A percentile compares a stretch with the other conserved stretches of the same genome.
Conservation (phyloP, 768 basidiomycete species). For the Ramaria sp. region DNA sequence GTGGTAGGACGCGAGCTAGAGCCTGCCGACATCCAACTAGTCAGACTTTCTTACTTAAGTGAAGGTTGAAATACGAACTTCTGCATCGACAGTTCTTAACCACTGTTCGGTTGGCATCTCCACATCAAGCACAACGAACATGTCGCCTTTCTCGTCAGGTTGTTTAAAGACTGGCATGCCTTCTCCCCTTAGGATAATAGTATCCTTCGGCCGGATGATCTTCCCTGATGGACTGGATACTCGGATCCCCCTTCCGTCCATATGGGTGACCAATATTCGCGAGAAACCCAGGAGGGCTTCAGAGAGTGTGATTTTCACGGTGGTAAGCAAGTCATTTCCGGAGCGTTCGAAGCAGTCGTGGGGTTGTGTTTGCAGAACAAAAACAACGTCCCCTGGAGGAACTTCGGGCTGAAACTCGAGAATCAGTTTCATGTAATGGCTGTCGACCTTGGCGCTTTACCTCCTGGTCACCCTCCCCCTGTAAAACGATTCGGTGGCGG, state of each 20-base stretch:
- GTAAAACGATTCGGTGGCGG: conserved; percentile 73
- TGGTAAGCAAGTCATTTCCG: conserved; percentile 70
- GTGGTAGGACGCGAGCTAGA: conserved; percentile 57
- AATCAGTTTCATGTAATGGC: background rate
- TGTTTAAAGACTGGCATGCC: conserved; percentile 77
- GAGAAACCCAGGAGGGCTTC: conserved; percentile 95
- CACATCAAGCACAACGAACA: conserved; percentile 73
- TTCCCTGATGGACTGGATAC: conserved; percentile 66
- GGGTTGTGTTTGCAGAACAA: conserved; percentile 53
- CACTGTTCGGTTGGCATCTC: conserved; percentile 84
- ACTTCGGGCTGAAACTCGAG: conserved; percentile 52
- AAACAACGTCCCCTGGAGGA: conserved; percentile 86
- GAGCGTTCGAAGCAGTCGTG: conserved; percentile 81
- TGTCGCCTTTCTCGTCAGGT: conserved; percentile 61
- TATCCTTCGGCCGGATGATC: conserved; percentile 63
- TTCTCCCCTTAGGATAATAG: conserved; percentile 69
- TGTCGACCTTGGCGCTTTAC: conserved; percentile 29
- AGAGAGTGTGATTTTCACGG: conserved; percentile 78
- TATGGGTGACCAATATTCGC: conserved; percentile 79
- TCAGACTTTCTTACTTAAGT: background rate
- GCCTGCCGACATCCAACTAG: conserved; percentile 30
- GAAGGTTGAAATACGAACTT: conserved; percentile 29
- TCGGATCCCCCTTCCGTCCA: conserved; percentile 87
- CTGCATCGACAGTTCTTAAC: conserved; percentile 52
- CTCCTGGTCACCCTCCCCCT: conserved; percentile 89